phyloP scores from a whole-genome alignment of 306 rosid species.

The Rosa rugosa region DNA sequence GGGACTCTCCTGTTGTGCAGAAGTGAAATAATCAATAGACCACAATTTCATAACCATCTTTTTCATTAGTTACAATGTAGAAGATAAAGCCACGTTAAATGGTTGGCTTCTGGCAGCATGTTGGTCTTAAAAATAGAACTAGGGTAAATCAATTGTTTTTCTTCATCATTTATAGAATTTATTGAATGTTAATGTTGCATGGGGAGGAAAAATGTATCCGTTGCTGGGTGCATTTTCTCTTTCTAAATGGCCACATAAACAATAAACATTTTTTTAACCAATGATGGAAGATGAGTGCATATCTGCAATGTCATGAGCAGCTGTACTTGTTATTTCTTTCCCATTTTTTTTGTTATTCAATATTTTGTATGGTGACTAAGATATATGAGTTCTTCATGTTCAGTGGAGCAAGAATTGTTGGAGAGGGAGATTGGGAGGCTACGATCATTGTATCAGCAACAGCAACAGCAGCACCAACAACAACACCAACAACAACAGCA shows the following conservation, averaged over 20 bases:
- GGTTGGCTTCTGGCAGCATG: not conserved
- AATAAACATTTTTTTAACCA: not conserved
- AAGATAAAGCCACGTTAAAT: not conserved
- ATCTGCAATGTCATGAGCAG: not conserved
- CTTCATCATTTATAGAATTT: not conserved
- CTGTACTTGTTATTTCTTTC: not conserved
- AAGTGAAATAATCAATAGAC: not conserved
- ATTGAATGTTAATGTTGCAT: not conserved
- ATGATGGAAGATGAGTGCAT: not conserved
- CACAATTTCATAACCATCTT: not conserved
- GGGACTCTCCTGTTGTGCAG: not conserved
- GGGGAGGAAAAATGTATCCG: not conserved
- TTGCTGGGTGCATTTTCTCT: not conserved
- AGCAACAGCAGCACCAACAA: constrained; percentile 50
- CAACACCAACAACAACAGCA: constrained; percentile 49
- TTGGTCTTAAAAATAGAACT: not conserved
- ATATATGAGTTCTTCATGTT: constrained; percentile 30
- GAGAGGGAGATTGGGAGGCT: constrained; percentile 97
- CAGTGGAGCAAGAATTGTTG: constrained; percentile 99
- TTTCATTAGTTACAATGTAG: not conserved
- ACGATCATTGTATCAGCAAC: constrained; percentile 69
- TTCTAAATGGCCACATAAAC: not conserved
- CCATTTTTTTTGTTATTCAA: not conserved
- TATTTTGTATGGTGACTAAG: constrained; percentile 35
- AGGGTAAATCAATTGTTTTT: not conserved